Evolutionary conservation across 495 filamentous ascomycete species (phyloP).

Genomic region (Aspergillus indologenus): DNA sequence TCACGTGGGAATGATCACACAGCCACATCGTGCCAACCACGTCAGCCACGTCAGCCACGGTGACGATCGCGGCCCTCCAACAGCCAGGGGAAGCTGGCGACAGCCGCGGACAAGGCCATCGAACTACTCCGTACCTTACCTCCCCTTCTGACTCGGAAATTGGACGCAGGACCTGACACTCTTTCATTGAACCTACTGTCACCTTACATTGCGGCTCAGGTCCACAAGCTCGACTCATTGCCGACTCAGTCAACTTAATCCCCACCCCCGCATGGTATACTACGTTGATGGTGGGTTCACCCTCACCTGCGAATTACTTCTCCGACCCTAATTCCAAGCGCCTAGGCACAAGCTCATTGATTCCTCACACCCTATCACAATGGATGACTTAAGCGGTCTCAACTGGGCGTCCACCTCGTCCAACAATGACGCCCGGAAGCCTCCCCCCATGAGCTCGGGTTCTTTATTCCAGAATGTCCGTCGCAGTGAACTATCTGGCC

Average conservation of each 20-base stretch:
- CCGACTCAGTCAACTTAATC: conserved; percentile 9
- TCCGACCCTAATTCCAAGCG: background rate
- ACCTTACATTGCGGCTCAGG: background rate
- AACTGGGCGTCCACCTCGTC: conserved; percentile 48
- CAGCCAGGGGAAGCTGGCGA: conserved; percentile 13
- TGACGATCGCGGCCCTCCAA: conserved; percentile 13
- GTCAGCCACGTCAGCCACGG: conserved; percentile 15
- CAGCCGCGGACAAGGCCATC: background rate
- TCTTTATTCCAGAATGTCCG: conserved; percentile 58
- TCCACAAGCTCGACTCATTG: background rate
- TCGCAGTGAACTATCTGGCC: conserved; percentile 59
- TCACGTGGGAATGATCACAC: background rate
- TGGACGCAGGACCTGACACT: background rate
- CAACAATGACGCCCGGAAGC: conserved; percentile 37
- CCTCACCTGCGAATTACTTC: background rate
- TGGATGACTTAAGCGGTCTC: conserved; percentile 59
- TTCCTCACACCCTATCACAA: conserved; percentile 24
- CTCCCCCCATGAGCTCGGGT: conserved; percentile 50
- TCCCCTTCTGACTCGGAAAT: background rate
- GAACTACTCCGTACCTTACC: background rate
- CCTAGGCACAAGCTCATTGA: conserved; percentile 8
- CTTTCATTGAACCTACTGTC: background rate
- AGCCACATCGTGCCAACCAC: conserved; percentile 2
- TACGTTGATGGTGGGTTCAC: conserved; percentile 18
- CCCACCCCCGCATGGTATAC: background rate